These are phyloP conservation scores for Cadophora sp. DNA, from an alignment of 2,329 filamentous ascomycete genomes.

Conservation along the genomic window DNA sequence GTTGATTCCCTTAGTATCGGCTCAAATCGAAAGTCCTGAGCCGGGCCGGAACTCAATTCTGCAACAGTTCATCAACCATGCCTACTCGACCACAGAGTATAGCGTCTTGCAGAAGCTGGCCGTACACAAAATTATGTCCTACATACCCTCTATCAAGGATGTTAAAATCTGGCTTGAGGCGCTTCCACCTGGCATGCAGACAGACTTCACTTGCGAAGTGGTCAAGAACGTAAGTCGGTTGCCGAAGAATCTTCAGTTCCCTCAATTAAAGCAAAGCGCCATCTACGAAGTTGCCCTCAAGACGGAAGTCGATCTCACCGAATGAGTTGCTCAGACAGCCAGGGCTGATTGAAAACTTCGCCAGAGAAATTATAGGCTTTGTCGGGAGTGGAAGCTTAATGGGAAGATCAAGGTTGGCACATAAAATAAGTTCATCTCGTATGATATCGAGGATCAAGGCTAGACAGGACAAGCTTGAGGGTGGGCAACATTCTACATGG, in stretches of 20 bases:
- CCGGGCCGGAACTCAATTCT: background rate
- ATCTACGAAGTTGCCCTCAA: background rate
- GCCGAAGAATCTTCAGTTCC: background rate
- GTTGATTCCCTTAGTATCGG: background rate
- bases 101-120: constrained; percentile 20
- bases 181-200: background rate
- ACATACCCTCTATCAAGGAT: background rate
- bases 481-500: too few relatives aligned
- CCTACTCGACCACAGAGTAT: constrained; percentile 5
- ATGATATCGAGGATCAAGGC: too few relatives aligned
- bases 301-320: background rate
- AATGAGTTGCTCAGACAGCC: background rate
- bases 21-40: background rate
- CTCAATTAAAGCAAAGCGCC: background rate
- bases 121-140: constrained; percentile 14
- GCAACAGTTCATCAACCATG: constrained; percentile 20
- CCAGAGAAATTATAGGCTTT: too few relatives aligned
- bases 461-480: too few relatives aligned
- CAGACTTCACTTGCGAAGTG: constrained; percentile 3
- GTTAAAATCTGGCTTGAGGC: constrained; percentile 1
- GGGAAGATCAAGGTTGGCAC: too few relatives aligned
- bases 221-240: constrained; percentile 1
- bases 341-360: too few relatives aligned
- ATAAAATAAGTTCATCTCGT: too few relatives aligned
- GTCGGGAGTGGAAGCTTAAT: too few relatives aligned